phyloP scores from a whole-genome alignment of 305 asterid species.

The Vinca major region DNA sequence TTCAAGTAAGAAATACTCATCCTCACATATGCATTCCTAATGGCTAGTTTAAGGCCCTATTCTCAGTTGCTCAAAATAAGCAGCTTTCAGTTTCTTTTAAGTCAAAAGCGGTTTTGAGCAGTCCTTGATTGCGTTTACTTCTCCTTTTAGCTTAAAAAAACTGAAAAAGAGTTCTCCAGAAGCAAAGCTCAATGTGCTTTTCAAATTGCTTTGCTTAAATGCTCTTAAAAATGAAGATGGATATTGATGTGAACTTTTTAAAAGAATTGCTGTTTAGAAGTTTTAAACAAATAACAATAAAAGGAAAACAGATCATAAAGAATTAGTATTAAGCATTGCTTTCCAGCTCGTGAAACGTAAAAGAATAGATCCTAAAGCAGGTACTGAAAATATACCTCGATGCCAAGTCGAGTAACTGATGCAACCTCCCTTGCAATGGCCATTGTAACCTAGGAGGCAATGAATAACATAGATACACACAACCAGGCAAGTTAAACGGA shows the following conservation, averaged over 20 bases:
- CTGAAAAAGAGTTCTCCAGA: no score
- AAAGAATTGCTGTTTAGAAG: background rate
- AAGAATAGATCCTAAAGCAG: slow-evolving; percentile 1
- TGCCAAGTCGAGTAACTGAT: slow-evolving; percentile 79
- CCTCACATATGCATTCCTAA: background rate
- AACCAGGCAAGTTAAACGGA: background rate
- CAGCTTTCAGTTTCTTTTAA: background rate
- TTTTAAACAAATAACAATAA: background rate
- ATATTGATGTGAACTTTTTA: background rate
- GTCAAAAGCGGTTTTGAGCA: background rate
- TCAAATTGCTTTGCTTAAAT: background rate
- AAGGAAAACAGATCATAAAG: background rate
- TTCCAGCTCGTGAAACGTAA: background rate
- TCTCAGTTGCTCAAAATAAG: background rate
- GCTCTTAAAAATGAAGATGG: background rate
- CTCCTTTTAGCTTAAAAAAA: background rate
- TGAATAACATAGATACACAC: slow-evolving; percentile 2
- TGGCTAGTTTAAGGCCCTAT: background rate
- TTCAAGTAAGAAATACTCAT: background rate
- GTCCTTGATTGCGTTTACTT: background rate
- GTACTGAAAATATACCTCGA: slow-evolving; percentile 45
- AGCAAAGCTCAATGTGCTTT: background rate
- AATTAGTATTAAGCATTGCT: background rate
- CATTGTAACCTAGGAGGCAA: slow-evolving; percentile 62
- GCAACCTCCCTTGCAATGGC: slow-evolving; percentile 98